Conservation (phyloP, 2,329 filamentous ascomycete genomes). For the Ceratocystis destructans region DNA sequence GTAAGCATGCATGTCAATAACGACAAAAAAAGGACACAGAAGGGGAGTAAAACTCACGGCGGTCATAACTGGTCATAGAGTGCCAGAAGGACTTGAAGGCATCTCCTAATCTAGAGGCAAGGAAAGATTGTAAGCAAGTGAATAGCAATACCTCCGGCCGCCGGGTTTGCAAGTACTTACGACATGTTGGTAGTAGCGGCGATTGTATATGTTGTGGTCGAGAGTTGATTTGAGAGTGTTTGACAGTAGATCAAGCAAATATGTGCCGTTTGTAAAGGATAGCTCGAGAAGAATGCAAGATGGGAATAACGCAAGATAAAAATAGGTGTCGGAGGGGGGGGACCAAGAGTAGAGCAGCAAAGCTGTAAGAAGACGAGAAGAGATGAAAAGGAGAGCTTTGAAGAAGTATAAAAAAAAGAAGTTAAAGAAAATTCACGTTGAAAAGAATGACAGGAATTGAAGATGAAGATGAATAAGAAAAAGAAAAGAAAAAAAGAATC, state of each 20-base stretch:
- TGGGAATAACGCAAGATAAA: conserved; percentile 8
- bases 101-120: conserved; percentile 42
- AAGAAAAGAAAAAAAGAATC: conserved; percentile 9
- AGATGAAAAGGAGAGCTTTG: conserved; percentile 2
- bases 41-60: conserved; percentile 38
- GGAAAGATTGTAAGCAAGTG: conserved; percentile 4
- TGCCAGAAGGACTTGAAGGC: conserved; percentile 92
- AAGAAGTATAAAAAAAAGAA: conserved; percentile 7
- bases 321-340: not conserved
- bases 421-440: conserved; percentile 6
- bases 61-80: conserved; percentile 61
- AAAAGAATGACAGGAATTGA: conserved; percentile 13
- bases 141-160: not conserved
- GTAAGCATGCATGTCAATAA: conserved; percentile 2
- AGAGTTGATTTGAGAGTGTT: not conserved
- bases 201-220: not conserved
- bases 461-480: conserved; percentile 3
- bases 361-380: not conserved
- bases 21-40: conserved; percentile 11
- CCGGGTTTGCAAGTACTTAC: conserved; percentile 4
- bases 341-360: not conserved
- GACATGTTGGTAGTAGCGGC: conserved; percentile 8
- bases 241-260: not conserved
- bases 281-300: not conserved
- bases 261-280: not conserved